Evolutionary conservation across 176 grass and related monocot genomes (phyloP).

Genomic region (Phoenix dactylifera): DNA sequence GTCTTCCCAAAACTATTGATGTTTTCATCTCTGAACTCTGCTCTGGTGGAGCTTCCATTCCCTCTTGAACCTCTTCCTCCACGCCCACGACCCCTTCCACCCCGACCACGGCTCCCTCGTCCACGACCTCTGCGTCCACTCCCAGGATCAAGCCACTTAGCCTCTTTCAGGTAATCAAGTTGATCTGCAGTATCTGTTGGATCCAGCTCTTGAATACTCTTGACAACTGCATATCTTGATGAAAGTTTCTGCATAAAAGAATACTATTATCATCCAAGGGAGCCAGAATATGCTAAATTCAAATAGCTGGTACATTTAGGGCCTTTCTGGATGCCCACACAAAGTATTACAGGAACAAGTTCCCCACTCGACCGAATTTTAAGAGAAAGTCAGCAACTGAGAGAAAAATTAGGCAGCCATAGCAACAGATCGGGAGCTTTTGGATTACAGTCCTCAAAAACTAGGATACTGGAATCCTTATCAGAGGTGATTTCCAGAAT

Average conservation of each 20-base stretch:
- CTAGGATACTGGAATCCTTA: too few species aligned
- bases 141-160: constrained; percentile 25
- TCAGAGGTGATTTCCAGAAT: too few species aligned
- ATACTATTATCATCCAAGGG: too few species aligned
- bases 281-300: too few species aligned
- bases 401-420: too few species aligned
- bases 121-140: constrained; percentile 66
- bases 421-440: too few species aligned
- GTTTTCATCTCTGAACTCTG: constrained; percentile 33
- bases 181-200: constrained; percentile 26
- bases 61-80: constrained; percentile 36
- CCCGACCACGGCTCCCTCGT: constrained; percentile 50
- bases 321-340: too few species aligned
- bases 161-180: constrained; percentile 20
- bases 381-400: too few species aligned
- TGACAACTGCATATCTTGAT: constrained; percentile 42
- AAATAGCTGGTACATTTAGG: too few species aligned
- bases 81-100: constrained; percentile 24
- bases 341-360: too few species aligned
- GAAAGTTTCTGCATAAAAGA: constrained; percentile 51
- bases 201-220: constrained; percentile 43
- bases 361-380: too few species aligned
- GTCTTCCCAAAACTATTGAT: constrained; percentile 22
- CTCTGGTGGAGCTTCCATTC: constrained; percentile 30
- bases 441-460: too few species aligned